Evolutionary conservation across 2,329 filamentous ascomycete genomes (phyloP), one percentile per base, ranked within the genome.

Genomic region (Sporothrix luriei): DNA sequence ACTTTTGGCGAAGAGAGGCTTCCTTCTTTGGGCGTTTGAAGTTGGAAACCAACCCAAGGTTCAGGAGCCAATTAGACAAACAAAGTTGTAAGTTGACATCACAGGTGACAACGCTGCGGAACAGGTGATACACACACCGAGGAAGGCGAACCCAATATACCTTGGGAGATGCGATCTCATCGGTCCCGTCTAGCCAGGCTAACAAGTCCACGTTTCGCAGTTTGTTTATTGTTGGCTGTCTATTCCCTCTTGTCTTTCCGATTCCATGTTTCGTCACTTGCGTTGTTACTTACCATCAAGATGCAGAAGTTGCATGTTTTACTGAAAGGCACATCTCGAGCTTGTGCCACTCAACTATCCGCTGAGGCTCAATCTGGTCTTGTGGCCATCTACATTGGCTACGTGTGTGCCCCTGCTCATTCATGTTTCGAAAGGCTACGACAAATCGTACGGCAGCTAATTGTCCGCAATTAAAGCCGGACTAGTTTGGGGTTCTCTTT

Each of bases 401-500:
- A 38, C 43, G 38, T 24, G 38, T 26, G 26, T 29, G 6, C 2
- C 24, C 19, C 19, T 29, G 29, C 21, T 49, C 13, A 11, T 33
- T 2, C 9, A 16, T n/a, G 29, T 59, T 10, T 59, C 55, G 43
- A 59, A 43, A 21, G 33, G 43, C 33, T 21, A 59, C 55, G 26
- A 38, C 21, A 21, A 24, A 24, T 1, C 26, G 3, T 13, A 48
- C 21, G 40, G 26, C 59, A 29, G 14, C 2, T 11, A n/a, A 10
- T 54, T 66, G 13, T 26, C 64, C 33, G 64, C 49, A 16, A 55
- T 16, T 66, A 55, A 66, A 66, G 64, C 64, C 64, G 64, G 10
- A 11, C 33, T 40, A 11, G 64, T 40, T 66, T 66, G 19, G 46
- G 46, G 46, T 2, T 21, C 54, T 65, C 43, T 29, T 49, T 33